These are phyloP conservation scores for Penicillium malachiteum DNA, from an alignment of 495 filamentous ascomycete species.

Conservation along the genomic window DNA sequence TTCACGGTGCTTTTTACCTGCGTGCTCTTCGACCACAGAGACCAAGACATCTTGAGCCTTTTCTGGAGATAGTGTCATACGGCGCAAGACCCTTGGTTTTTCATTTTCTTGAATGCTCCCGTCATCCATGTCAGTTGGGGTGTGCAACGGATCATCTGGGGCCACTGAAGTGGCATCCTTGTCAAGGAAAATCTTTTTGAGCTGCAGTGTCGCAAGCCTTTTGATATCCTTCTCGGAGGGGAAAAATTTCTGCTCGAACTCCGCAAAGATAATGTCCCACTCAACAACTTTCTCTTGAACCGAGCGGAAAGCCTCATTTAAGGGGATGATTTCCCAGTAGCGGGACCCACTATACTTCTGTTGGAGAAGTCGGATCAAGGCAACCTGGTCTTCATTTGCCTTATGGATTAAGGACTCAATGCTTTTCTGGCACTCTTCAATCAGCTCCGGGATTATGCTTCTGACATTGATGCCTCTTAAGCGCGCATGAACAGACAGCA, in stretches of 20 bases:
- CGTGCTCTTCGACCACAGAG: slow-evolving; percentile 68
- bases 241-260: slow-evolving; percentile 92
- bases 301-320: slow-evolving; percentile 81
- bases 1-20: slow-evolving; percentile 37
- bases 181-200: slow-evolving; percentile 94
- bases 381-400: slow-evolving; percentile 75
- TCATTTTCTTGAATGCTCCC: slow-evolving; percentile 44
- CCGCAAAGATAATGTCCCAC: slow-evolving; percentile 87
- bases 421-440: slow-evolving; percentile 75
- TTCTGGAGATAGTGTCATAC: slow-evolving; percentile 61
- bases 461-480: slow-evolving; percentile 87
- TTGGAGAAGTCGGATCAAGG: slow-evolving; percentile 73
- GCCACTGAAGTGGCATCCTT: slow-evolving; percentile 72
- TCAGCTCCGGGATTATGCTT: slow-evolving; percentile 82
- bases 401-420: slow-evolving; percentile 72
- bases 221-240: slow-evolving; percentile 97
- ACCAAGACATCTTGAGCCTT: slow-evolving; percentile 66
- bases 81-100: slow-evolving; percentile 37
- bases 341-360: slow-evolving; percentile 88
- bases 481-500: slow-evolving; percentile 76
- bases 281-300: slow-evolving; percentile 91
- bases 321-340: slow-evolving; percentile 93
- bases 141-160: slow-evolving; percentile 37
- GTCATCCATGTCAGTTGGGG: slow-evolving; percentile 58
- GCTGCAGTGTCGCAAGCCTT: slow-evolving; percentile 82